A percentile compares a stretch with the other conserved stretches of the same genome.
These are phyloP conservation scores for Lyophyllum semitale DNA, from an alignment of 768 basidiomycete genomes.

Conservation along the genomic window DNA sequence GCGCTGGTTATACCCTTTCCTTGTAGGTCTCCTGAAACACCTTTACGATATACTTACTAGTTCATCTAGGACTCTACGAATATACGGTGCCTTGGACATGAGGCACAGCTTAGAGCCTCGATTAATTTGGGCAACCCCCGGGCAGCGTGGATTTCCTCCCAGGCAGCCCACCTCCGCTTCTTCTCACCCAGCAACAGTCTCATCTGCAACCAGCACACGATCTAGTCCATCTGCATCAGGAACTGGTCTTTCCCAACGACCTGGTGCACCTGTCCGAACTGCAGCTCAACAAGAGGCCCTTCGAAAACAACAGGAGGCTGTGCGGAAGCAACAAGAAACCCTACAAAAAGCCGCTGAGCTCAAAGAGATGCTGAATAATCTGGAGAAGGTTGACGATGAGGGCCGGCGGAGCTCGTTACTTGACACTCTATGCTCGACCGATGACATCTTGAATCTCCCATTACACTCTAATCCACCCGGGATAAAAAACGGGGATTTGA, in stretches of 20 bases:
- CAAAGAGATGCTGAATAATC: slow-evolving; percentile 56
- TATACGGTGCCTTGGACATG: slow-evolving; percentile 69
- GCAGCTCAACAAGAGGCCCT: slow-evolving; percentile 43
- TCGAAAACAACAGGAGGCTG: slow-evolving; percentile 49
- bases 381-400: slow-evolving; percentile 82
- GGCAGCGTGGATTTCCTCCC: slow-evolving; percentile 56
- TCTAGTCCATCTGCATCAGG: slow-evolving; percentile 14
- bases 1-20: slow-evolving; percentile 51
- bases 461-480: slow-evolving; percentile 74
- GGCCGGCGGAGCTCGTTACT: slow-evolving; percentile 69
- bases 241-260: slow-evolving; percentile 20
- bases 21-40: slow-evolving; percentile 46
- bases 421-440: slow-evolving; percentile 64
- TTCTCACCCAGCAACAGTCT: slow-evolving; percentile 10
- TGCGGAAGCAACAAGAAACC: slow-evolving; percentile 51
- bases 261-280: slow-evolving; percentile 21
- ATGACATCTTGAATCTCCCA: slow-evolving; percentile 75
- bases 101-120: slow-evolving; percentile 61
- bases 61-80: slow-evolving; percentile 57
- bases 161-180: slow-evolving; percentile 17
- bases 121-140: slow-evolving; percentile 76
- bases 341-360: slow-evolving; percentile 68
- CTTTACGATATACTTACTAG: neutral
- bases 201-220: neutral
- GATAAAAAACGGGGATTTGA: slow-evolving; percentile 61